These are phyloP conservation scores for Tripterygium wilfordii DNA, from an alignment of 177 flowering plant genomes.

Conservation along the genomic window DNA sequence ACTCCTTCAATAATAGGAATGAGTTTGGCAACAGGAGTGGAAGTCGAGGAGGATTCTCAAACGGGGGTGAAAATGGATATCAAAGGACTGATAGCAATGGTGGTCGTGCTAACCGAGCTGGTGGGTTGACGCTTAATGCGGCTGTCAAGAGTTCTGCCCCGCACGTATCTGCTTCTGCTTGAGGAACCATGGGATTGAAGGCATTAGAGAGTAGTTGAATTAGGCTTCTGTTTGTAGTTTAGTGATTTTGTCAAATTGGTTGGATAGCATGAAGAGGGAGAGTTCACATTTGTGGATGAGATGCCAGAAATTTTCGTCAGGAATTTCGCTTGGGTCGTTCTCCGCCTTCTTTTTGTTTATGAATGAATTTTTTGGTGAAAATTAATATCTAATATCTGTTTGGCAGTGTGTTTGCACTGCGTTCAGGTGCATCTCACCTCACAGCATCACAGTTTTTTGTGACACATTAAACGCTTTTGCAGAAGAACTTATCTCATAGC, in stretches of 20 bases:
- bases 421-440: no score
- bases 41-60: conserved; percentile 30
- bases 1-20: conserved; percentile 25
- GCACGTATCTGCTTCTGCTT: conserved; percentile 40
- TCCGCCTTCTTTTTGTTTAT: no score
- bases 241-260: conserved; percentile 9
- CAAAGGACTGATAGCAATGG: conserved; percentile 36
- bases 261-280: conserved; percentile 1
- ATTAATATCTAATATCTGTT: no score
- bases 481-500: no score
- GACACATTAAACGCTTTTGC: no score
- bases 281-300: neutral
- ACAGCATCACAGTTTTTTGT: no score
- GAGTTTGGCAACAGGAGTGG: conserved; percentile 37
- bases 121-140: conserved; percentile 20
- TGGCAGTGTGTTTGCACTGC: no score
- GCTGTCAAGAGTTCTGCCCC: conserved; percentile 26
- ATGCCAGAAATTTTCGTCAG: conserved; percentile 2
- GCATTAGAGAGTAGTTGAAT: neutral
- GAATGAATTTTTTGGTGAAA: no score
- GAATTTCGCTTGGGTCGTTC: neutral
- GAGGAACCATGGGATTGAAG: no score
- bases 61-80: conserved; percentile 44
- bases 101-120: conserved; percentile 35
- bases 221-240: neutral